These are phyloP conservation scores for Thuidium tamariscinum DNA, from an alignment of 225 moss, liverwort and hornwort genomes.

Conservation along the genomic window DNA sequence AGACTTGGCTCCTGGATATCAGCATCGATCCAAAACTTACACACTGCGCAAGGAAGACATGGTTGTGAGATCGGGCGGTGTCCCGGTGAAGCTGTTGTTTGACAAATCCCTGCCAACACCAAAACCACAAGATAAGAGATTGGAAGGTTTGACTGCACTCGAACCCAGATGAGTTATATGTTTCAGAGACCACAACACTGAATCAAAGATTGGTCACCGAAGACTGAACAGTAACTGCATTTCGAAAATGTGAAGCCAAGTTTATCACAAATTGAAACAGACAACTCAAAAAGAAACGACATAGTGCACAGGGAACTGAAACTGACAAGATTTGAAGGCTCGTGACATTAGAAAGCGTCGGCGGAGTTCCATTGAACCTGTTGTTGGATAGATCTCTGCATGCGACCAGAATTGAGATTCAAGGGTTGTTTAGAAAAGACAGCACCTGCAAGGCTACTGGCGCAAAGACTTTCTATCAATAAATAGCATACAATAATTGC, in stretches of 20 bases:
- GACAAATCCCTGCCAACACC: neutral
- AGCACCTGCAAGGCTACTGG: neutral
- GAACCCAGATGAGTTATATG: neutral
- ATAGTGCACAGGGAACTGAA: neutral
- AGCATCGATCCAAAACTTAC: neutral
- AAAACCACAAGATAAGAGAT: neutral
- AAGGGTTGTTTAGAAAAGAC: neutral
- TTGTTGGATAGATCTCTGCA: conserved; percentile 3
- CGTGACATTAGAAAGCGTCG: neutral
- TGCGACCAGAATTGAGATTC: neutral
- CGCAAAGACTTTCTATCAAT: neutral
- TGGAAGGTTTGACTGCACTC: neutral
- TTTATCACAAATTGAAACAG: neutral
- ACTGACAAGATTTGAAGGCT: conserved; percentile 3
- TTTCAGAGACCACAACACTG: too few relatives aligned
- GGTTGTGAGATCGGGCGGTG: neutral
- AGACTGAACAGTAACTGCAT: neutral
- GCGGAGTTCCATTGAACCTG: neutral
- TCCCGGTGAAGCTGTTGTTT: neutral
- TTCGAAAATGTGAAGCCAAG: neutral
- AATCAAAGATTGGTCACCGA: neutral
- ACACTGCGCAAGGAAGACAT: neutral
- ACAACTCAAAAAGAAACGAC: neutral
- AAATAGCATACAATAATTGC: neutral
- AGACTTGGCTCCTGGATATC: neutral